phyloP scores from a whole-genome alignment of 2,329 filamentous ascomycete genomes.

The Blumeria hordei region DNA sequence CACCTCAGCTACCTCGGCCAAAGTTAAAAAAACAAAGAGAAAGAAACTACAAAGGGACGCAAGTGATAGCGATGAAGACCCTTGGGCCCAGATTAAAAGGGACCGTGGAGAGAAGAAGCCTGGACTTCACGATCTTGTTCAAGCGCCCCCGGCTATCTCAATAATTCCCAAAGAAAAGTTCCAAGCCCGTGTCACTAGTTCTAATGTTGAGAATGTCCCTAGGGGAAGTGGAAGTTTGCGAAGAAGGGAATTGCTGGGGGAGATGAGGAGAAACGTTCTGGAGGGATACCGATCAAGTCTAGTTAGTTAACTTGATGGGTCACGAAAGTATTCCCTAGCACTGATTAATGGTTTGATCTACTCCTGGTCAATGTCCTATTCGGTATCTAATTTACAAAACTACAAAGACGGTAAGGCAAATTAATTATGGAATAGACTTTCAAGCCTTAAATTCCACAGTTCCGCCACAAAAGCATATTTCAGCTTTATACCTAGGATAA shows the following conservation, averaged over 20 bases:
- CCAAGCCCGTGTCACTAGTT: constrained; percentile 32
- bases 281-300: constrained; percentile 28
- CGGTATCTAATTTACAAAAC: no score
- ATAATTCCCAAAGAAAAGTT: constrained; percentile 15
- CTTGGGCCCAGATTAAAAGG: constrained; percentile 13
- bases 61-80: constrained; percentile 14
- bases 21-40: constrained; percentile 11
- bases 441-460: no score
- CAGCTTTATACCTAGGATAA: no score
- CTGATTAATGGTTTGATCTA: no score
- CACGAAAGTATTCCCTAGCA: no score
- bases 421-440: no score
- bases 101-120: constrained; percentile 11
- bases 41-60: constrained; percentile 21
- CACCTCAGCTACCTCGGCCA: constrained; percentile 17
- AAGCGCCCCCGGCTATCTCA: constrained; percentile 14
- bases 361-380: no score
- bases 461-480: no score
- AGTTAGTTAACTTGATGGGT: no score
- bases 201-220: constrained; percentile 45
- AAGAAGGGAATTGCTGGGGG: constrained; percentile 48
- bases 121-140: constrained; percentile 17
- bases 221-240: constrained; percentile 45
- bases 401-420: no score
- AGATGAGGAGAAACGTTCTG: constrained; percentile 43